Evolutionary conservation across 1,139 yeast genomes (phyloP).

Genomic region (Pichia sp.): DNA sequence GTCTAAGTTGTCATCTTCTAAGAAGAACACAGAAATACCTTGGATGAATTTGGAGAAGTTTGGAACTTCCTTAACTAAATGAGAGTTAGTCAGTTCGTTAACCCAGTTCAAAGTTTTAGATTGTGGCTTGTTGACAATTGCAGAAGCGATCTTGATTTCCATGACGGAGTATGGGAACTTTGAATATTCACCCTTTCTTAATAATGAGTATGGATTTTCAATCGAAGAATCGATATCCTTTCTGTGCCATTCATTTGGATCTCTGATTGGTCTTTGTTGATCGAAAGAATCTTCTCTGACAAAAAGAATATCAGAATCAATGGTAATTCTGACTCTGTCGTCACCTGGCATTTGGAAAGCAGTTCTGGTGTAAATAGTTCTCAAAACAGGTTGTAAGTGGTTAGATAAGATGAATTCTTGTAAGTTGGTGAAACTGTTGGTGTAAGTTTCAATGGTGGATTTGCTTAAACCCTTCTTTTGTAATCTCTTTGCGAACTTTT

Average conservation of each 20-base stretch:
- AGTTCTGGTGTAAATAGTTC: constrained; percentile 86
- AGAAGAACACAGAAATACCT: constrained; percentile 83
- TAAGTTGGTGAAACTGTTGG: constrained; percentile 55
- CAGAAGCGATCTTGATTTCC: constrained; percentile 76
- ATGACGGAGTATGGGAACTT: constrained; percentile 90
- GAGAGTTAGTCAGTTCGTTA: constrained; percentile 79
- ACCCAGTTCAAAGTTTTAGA: constrained; percentile 68
- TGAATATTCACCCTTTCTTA: constrained; percentile 83
- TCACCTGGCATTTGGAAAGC: constrained; percentile 99
- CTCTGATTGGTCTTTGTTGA: constrained; percentile 80
- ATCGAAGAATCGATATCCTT: constrained; percentile 81
- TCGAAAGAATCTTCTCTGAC: constrained; percentile 92
- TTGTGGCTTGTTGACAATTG: constrained; percentile 43
- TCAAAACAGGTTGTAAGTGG: constrained; percentile 77
- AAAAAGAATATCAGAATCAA: constrained; percentile 84
- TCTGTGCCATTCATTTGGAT: constrained; percentile 90
- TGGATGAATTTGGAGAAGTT: constrained; percentile 88
- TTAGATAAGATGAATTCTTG: constrained; percentile 63
- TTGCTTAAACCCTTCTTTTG: constrained; percentile 55
- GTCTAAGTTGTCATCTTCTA: constrained; percentile 89
- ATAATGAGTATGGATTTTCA: constrained; percentile 63
- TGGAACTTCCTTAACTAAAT: constrained; percentile 87
- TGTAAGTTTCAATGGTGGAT: constrained; percentile 48
- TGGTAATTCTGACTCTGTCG: constrained; percentile 82
- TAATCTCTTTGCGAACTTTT: constrained; percentile 45